Percentiles rank a stretch among this genome's conserved stretches.
These are phyloP conservation scores for Pleurozium schreberi DNA, from an alignment of 225 moss, liverwort and hornwort species.

Conservation along the genomic window DNA sequence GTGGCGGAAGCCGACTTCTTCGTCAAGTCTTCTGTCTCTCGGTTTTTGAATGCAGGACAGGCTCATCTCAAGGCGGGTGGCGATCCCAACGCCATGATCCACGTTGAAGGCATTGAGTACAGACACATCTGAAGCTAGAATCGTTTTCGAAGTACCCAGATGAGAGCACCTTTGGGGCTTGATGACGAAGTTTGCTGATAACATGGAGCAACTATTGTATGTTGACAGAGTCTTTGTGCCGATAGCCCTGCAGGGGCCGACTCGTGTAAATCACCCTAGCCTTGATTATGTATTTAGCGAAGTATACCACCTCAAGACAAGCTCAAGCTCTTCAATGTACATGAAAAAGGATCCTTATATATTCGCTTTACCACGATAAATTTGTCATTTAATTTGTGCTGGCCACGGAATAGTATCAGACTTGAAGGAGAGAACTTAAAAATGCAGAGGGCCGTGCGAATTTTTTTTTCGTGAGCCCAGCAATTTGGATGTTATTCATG, in stretches of 20 bases:
- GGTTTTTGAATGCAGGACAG: constrained; percentile 23
- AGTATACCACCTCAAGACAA: neutral
- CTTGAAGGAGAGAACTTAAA: neutral
- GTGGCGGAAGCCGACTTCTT: constrained; percentile 41
- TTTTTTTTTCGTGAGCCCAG: neutral
- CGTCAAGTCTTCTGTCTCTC: constrained; percentile 7
- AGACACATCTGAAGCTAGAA: neutral
- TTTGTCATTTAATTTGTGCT: neutral
- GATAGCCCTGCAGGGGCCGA: neutral
- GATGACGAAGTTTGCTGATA: neutral
- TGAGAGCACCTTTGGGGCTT: neutral
- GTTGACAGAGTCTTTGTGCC: neutral
- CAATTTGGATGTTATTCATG: neutral
- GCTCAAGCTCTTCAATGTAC: neutral
- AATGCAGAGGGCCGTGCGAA: neutral
- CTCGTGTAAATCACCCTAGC: neutral
- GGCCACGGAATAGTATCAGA: neutral
- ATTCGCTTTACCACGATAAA: neutral
- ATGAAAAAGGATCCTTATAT: neutral
- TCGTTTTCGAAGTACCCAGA: too few species aligned
- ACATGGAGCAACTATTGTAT: neutral
- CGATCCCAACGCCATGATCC: constrained; percentile 17
- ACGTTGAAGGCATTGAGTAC: constrained; percentile 13
- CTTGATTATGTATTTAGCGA: neutral
- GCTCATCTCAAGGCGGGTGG: constrained; percentile 26